Base-by-base conservation (phyloP, 345 rosid species). In the Aegle marmelos region DNA sequence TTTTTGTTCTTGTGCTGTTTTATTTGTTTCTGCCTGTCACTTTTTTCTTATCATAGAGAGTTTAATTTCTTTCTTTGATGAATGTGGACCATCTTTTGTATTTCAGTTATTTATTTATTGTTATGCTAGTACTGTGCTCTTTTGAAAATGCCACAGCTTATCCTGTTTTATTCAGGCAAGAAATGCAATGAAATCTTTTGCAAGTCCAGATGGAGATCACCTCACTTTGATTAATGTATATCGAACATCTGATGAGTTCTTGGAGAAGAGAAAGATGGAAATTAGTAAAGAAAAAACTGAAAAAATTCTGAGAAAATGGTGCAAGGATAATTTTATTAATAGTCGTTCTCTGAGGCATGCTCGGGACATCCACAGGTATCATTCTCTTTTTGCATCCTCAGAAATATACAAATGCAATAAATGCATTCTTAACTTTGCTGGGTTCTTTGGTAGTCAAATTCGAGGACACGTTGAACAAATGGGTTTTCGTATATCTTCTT, bases 121-220 rank as follows among this genome's bases (percentile, higher is more conserved):
- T 7, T 19, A 36, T 11, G 67, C 7, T 48, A 13, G 57, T 27
- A 8, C 30, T 28, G 2, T 56, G 34, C 11, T 28, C 9, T 31
- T 61, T 34, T 78, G 73, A 68, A 68, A 66, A 64, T 48, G 45
- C 41, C 37, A 19, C 25, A 6, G 33, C 73, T 63, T 70, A 7
- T 77, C 72, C 59, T 61, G 75, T 83, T 31, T 74, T 86, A 75
- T 68, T 56, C 84, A 95, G 98, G 90, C 93, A 87, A 93, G 88
- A 84, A 82, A 83, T 10, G 90, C 93, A 59, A 89, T 84, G 86
- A 92, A 90, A 81, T 89, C 89, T 80, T 93, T 95, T 86, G 84
- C 92, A 77, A 95, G 91, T 84, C 83, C 92, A 31, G 99, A 95
- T 67, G 97, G 99, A 58, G 99, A 95, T 83, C 99, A 95, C 63